These are phyloP conservation scores for Brassica rapa DNA, from an alignment of 345 rosid genomes.

Conservation along the genomic window DNA sequence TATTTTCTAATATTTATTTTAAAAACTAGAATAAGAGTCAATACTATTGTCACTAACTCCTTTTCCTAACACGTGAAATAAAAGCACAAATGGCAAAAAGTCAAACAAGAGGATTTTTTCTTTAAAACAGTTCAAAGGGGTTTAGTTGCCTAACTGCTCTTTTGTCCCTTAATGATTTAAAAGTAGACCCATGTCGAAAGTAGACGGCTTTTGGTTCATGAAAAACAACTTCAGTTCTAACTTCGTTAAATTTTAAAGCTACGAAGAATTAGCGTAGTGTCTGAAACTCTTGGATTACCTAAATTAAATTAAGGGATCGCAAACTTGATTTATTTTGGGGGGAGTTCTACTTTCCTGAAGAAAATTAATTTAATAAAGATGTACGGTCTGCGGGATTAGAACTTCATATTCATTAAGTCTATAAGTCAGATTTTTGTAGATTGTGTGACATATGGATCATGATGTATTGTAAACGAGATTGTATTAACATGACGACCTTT, in stretches of 20 bases:
- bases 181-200: not conserved
- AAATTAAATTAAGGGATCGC: no score
- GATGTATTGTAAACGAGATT: not conserved
- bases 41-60: slow-evolving; percentile 28
- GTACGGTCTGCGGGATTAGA: no score
- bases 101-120: not conserved
- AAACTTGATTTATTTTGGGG: no score
- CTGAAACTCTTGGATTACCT: no score
- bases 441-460: not conserved
- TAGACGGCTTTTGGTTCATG: not conserved
- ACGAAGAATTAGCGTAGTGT: no score
- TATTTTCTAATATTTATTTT: not conserved
- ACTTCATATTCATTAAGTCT: no score
- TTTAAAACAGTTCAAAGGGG: not conserved
- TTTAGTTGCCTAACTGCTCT: slow-evolving; percentile 33
- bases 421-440: no score
- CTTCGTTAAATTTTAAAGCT: not conserved
- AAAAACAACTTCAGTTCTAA: not conserved
- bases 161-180: slow-evolving; percentile 12
- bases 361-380: no score
- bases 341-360: no score
- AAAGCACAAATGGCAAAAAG: not conserved
- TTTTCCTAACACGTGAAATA: slow-evolving; percentile 27
- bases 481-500: not conserved
- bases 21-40: not conserved